Conservation (phyloP, 2,329 filamentous ascomycete genomes). For the Corynespora cassiicola region DNA sequence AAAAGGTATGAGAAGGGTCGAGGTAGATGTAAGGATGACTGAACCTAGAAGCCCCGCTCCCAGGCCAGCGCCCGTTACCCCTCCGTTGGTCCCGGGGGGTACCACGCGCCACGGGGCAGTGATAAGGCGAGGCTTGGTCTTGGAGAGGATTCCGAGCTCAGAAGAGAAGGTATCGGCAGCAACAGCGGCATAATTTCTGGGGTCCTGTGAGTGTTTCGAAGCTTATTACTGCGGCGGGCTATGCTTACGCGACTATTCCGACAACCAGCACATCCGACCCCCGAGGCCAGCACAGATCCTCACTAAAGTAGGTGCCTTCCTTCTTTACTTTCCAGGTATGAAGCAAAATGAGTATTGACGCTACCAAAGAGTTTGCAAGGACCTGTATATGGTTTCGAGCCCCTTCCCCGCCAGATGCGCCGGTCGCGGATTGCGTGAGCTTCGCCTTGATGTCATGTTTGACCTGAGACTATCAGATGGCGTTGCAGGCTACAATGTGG, state of each 20-base stretch:
- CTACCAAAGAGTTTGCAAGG: slow-evolving; percentile 84
- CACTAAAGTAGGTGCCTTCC: slow-evolving; percentile 34
- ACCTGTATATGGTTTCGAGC: slow-evolving; percentile 87
- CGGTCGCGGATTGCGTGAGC: slow-evolving; percentile 79
- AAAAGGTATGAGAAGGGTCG: slow-evolving; percentile 73
- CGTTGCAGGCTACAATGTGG: not conserved
- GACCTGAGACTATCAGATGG: slow-evolving; percentile 60
- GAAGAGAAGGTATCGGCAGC: slow-evolving; percentile 94
- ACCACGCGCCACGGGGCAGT: slow-evolving; percentile 82
- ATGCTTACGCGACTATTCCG: slow-evolving; percentile 54
- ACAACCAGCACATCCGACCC: slow-evolving; percentile 51
- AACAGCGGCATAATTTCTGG: slow-evolving; percentile 87
- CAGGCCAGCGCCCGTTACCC: slow-evolving; percentile 79
- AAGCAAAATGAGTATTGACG: slow-evolving; percentile 67
- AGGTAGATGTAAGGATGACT: slow-evolving; percentile 70
- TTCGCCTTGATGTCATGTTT: slow-evolving; percentile 86
- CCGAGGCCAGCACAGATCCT: slow-evolving; percentile 48
- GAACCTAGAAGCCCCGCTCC: slow-evolving; percentile 77
- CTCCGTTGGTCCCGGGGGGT: slow-evolving; percentile 91
- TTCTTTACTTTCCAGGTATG: slow-evolving; percentile 55
- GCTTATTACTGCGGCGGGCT: slow-evolving; percentile 3
- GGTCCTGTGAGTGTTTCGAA: slow-evolving; percentile 46
- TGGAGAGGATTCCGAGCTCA: slow-evolving; percentile 90
- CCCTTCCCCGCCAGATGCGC: slow-evolving; percentile 78
- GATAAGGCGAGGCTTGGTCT: slow-evolving; percentile 78